phyloP scores from a whole-genome alignment of 2,329 filamentous ascomycete species.

The Pezicula rhizophila region DNA sequence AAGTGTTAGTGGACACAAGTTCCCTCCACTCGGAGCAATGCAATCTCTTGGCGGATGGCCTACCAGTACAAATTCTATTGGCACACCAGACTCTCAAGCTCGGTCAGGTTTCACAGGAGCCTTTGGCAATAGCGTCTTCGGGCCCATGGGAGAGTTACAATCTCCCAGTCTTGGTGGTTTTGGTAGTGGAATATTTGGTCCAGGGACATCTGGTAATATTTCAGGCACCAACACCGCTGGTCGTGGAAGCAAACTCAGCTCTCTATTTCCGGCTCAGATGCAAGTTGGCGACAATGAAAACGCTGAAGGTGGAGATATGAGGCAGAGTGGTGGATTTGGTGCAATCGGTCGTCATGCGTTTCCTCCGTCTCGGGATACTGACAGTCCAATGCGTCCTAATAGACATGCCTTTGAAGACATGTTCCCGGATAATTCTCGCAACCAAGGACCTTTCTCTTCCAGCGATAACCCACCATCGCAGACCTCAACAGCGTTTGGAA shows the following conservation, averaged over 20 bases:
- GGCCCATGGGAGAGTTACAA: slow-evolving; percentile 69
- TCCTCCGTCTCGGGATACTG: slow-evolving; percentile 48
- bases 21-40: slow-evolving; percentile 55
- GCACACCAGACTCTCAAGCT: slow-evolving; percentile 60
- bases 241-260: slow-evolving; percentile 75
- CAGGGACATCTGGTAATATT: slow-evolving; percentile 46
- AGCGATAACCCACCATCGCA: slow-evolving; percentile 19
- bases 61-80: slow-evolving; percentile 53
- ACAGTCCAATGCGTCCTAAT: slow-evolving; percentile 51
- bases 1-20: slow-evolving; percentile 72
- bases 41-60: slow-evolving; percentile 42
- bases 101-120: slow-evolving; percentile 49
- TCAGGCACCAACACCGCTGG: slow-evolving; percentile 59
- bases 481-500: slow-evolving; percentile 19
- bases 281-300: slow-evolving; percentile 62
- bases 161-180: slow-evolving; percentile 65
- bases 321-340: slow-evolving; percentile 56
- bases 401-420: slow-evolving; percentile 50
- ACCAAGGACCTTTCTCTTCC: slow-evolving; percentile 20
- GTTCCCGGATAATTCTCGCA: slow-evolving; percentile 19
- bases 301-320: slow-evolving; percentile 53
- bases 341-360: slow-evolving; percentile 61
- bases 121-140: slow-evolving; percentile 77
- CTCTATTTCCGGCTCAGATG: slow-evolving; percentile 89
- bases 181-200: slow-evolving; percentile 63